A percentile compares a stretch with the other conserved stretches of the same genome.
Evolutionary conservation across 139 green algal genomes (phyloP).

Genomic region (Coccomyxa sp.): DNA sequence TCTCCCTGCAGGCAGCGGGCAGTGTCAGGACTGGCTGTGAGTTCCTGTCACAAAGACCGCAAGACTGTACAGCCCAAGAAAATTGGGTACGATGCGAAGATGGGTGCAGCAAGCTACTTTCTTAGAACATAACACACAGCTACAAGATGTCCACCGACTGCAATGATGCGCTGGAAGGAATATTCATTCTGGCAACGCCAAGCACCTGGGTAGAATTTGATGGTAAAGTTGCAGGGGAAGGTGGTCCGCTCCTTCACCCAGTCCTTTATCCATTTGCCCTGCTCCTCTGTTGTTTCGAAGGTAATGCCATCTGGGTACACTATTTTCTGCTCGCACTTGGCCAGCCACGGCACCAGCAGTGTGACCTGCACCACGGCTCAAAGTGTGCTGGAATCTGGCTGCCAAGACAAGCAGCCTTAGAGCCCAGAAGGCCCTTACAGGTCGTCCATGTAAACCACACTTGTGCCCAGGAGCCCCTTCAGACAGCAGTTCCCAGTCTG

Average conservation of each 20-base stretch:
- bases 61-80: no score
- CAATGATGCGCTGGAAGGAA: neutral
- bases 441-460: neutral
- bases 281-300: constrained; percentile 81
- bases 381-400: neutral
- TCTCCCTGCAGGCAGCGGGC: constrained; percentile 24
- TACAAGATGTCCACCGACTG: neutral
- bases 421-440: neutral
- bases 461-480: neutral
- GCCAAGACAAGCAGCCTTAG: neutral
- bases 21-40: no score
- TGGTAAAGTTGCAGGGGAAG: constrained; percentile 80
- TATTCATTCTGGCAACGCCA: no score
- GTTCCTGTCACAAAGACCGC: no score
- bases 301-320: constrained; percentile 81
- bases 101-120: neutral
- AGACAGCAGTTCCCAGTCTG: neutral
- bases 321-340: constrained; percentile 74
- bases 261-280: constrained; percentile 28
- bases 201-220: constrained; percentile 89
- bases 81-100: no score
- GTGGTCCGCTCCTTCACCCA: constrained; percentile 87
- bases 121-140: neutral
- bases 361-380: constrained; percentile 42
- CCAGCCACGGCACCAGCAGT: constrained; percentile 83